A percentile compares a stretch with the other conserved stretches of the same genome.
These are phyloP conservation scores for Diplodia intermedia DNA, from an alignment of 2,329 filamentous ascomycete species.

Conservation along the genomic window DNA sequence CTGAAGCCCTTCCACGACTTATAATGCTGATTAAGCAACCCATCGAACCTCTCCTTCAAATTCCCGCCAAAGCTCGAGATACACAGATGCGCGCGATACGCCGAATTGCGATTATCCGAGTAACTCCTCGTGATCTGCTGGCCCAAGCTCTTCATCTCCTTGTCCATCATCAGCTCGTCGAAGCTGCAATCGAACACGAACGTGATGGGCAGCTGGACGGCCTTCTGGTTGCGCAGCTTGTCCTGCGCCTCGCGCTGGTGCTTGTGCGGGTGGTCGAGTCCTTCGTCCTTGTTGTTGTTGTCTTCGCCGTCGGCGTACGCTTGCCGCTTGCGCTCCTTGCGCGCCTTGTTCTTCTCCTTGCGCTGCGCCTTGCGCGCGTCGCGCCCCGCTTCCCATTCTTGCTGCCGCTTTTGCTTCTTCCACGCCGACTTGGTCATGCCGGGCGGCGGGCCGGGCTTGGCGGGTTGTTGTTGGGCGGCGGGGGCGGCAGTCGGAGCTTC, in stretches of 20 bases:
- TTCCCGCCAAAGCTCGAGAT: constrained; percentile 78
- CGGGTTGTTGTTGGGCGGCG: constrained; percentile 9
- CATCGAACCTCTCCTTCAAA: constrained; percentile 81
- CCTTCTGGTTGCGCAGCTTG: constrained; percentile 40
- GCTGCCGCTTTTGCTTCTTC: constrained; percentile 76
- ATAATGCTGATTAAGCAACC: constrained; percentile 73
- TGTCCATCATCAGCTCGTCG: constrained; percentile 85
- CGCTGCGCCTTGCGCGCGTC: constrained; percentile 63
- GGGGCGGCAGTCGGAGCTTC: neutral
- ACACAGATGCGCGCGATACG: constrained; percentile 73
- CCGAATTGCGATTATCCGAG: constrained; percentile 78
- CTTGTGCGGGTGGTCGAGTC: constrained; percentile 35
- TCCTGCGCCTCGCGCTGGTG: constrained; percentile 37
- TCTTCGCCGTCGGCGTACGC: constrained; percentile 40
- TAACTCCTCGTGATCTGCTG: constrained; percentile 88
- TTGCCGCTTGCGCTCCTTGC: constrained; percentile 59
- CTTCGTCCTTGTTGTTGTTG: constrained; percentile 35
- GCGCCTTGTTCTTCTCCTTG: constrained; percentile 63
- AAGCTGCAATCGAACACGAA: constrained; percentile 92
- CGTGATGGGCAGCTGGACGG: constrained; percentile 73
- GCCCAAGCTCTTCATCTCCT: constrained; percentile 81
- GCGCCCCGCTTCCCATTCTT: constrained; percentile 77
- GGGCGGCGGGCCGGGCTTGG: constrained; percentile 24
- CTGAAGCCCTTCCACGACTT: constrained; percentile 78
- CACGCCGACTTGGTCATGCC: constrained; percentile 77